Percentiles rank a stretch among this genome's conserved stretches.
phyloP scores from a whole-genome alignment of 306 rosid species.

The Styphnolobium japonicum region DNA sequence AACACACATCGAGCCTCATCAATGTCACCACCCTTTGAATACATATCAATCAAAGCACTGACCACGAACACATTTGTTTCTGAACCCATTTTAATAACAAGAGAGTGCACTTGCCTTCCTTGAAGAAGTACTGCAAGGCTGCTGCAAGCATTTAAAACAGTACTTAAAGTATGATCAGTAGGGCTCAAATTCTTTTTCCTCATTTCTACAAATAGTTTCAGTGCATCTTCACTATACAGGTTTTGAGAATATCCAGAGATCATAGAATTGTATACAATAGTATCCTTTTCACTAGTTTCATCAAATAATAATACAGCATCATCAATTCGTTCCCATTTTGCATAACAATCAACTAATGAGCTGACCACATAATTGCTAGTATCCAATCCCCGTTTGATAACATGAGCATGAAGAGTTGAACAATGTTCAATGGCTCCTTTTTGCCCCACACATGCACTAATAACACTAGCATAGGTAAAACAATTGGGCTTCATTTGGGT shows the following conservation, averaged over 20 bases:
- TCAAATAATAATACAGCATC: constrained; percentile 44
- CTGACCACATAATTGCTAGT: constrained; percentile 49
- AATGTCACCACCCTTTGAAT: constrained; percentile 60
- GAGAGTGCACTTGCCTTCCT: constrained; percentile 59
- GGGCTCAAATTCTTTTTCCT: constrained; percentile 37
- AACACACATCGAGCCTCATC: constrained; percentile 48
- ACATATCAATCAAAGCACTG: constrained; percentile 69
- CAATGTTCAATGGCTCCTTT: constrained; percentile 32
- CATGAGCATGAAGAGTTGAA: constrained; percentile 53
- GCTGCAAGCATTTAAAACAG: constrained; percentile 60
- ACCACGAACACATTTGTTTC: constrained; percentile 54
- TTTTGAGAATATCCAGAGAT: constrained; percentile 59
- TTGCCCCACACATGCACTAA: constrained; percentile 47
- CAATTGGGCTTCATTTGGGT: constrained; percentile 51
- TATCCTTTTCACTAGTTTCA: constrained; percentile 49
- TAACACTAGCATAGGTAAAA: constrained; percentile 58
- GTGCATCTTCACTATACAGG: constrained; percentile 42
- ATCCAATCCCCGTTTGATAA: constrained; percentile 47
- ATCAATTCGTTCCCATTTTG: constrained; percentile 38
- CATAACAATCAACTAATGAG: constrained; percentile 59
- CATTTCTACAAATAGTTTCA: constrained; percentile 60
- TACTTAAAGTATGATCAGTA: constrained; percentile 52
- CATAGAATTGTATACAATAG: constrained; percentile 51
- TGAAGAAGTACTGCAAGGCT: constrained; percentile 47
- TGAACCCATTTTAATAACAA: constrained; percentile 58